phyloP scores from a whole-genome alignment of 257 asterid genomes.

The Plantago major region DNA sequence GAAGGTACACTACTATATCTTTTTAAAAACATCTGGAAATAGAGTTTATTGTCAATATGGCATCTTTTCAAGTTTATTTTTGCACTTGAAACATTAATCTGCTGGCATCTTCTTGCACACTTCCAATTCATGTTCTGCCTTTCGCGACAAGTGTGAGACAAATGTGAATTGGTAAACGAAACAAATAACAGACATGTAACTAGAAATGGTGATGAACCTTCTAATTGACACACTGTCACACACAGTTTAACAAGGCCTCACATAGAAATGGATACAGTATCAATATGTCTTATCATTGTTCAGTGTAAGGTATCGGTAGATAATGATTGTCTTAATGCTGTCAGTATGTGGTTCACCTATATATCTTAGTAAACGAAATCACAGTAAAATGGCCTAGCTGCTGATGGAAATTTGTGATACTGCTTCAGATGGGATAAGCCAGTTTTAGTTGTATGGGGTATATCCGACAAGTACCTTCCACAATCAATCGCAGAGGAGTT shows the following conservation, averaged over 20 bases:
- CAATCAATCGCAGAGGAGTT: constrained; percentile 86
- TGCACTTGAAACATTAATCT: no score
- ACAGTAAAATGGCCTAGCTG: neutral
- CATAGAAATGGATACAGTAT: no score
- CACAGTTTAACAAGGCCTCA: no score
- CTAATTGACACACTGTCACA: no score
- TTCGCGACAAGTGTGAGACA: no score
- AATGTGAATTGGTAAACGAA: no score
- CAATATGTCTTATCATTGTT: no score
- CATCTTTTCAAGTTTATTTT: neutral
- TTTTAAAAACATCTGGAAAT: neutral
- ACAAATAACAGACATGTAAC: no score
- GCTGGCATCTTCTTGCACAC: neutral
- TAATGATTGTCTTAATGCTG: neutral
- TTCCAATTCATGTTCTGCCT: no score
- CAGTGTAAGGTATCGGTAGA: neutral
- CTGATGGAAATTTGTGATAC: constrained; percentile 14
- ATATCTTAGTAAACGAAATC: neutral
- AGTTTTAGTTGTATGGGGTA: constrained; percentile 81
- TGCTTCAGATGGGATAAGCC: constrained; percentile 84
- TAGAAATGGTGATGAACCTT: no score
- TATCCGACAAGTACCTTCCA: constrained; percentile 95
- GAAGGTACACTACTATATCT: constrained; percentile 46
- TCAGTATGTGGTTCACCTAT: neutral
- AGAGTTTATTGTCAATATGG: neutral